Evolutionary conservation across 768 basidiomycete genomes (phyloP).

Genomic region (Hygrophoropsis aurantiaca): DNA sequence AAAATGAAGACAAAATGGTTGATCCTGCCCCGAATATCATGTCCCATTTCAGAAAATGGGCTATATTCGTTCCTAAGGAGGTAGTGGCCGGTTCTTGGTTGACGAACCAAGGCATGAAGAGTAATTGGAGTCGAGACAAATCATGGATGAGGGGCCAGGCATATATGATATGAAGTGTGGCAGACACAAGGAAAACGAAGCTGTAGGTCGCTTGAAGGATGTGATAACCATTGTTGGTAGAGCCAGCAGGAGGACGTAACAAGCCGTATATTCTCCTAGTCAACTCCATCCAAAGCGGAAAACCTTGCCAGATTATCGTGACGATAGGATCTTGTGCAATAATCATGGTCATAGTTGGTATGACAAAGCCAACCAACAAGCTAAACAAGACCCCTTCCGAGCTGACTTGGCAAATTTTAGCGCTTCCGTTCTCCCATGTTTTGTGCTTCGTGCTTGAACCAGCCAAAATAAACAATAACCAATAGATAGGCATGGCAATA

Average conservation of each 20-base stretch:
- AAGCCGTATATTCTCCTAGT: slow-evolving; percentile 39
- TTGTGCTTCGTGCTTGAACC: slow-evolving; percentile 21
- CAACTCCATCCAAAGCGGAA: slow-evolving; percentile 47
- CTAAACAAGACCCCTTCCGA: slow-evolving; percentile 56
- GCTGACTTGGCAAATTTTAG: slow-evolving; percentile 40
- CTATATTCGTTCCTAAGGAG: slow-evolving; percentile 10
- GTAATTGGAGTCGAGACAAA: not conserved
- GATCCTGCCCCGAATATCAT: slow-evolving; percentile 38
- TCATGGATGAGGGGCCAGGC: slow-evolving; percentile 13
- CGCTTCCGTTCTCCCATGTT: slow-evolving; percentile 13
- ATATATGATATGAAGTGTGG: slow-evolving; percentile 26
- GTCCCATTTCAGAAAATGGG: slow-evolving; percentile 56
- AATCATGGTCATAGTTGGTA: slow-evolving; percentile 50
- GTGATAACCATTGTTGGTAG: slow-evolving; percentile 15
- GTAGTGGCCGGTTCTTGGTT: not conserved
- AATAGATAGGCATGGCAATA: slow-evolving; percentile 46
- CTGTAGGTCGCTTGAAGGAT: slow-evolving; percentile 18
- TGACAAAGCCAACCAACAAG: slow-evolving; percentile 40
- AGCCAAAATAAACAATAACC: slow-evolving; percentile 43
- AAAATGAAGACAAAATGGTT: slow-evolving; percentile 45
- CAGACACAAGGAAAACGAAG: slow-evolving; percentile 16
- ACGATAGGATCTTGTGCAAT: slow-evolving; percentile 38
- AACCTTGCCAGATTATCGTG: slow-evolving; percentile 56
- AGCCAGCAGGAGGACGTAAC: slow-evolving; percentile 29
- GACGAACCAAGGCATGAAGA: slow-evolving; percentile 15